Evolutionary conservation across 75 land plant species (phyloP), one percentile per base, ranked within the genome.

Genomic region (Pinus taeda): DNA sequence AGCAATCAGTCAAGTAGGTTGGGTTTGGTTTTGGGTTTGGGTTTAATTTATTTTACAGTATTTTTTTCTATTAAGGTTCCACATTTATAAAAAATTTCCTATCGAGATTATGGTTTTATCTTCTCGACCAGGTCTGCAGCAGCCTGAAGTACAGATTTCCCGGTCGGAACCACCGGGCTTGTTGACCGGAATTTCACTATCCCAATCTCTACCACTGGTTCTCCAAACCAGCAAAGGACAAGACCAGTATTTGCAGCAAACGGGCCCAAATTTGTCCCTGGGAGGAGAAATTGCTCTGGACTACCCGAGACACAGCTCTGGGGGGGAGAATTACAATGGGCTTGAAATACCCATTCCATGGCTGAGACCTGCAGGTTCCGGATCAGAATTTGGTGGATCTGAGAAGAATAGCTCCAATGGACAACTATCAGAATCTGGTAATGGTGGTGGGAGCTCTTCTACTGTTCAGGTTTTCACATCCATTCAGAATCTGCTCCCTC

Each of bases 1-100:
- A 69, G 71, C 71, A 69, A 69, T 42, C 71, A 69, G 45, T 69
- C 71, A 69, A n/a, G 71, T 69, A 39, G 53, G 71, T 37, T 69
- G 37, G 71, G 45, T 42, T 69, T 69, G 29, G 55, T 49, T 49
- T 49, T 49, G 55, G 12, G 55, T 49, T 49, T 49, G 55, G 12
- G 55, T 49, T 65, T 33, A 4, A 15, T 30, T 29, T 33, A 17
- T 1, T 65, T 65, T 9, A 4, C 1, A 15, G 4, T 4, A 0
- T 5, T 36, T 67, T 3, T 7, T 37, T 37, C 14, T 13, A 4
- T 6, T 7, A 36, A 20, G 14, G 12, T 69, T 39, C 24, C 12
- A 69, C 20, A 21, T 0, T 69, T 69, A 20, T 69, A 8, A 18
- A 67, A 18, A 20, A 39, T 67, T 42, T 45, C 53, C 55, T 9